Evolutionary conservation across 2,329 filamentous ascomycete species (phyloP).

Genomic region (Periconia digitata): DNA sequence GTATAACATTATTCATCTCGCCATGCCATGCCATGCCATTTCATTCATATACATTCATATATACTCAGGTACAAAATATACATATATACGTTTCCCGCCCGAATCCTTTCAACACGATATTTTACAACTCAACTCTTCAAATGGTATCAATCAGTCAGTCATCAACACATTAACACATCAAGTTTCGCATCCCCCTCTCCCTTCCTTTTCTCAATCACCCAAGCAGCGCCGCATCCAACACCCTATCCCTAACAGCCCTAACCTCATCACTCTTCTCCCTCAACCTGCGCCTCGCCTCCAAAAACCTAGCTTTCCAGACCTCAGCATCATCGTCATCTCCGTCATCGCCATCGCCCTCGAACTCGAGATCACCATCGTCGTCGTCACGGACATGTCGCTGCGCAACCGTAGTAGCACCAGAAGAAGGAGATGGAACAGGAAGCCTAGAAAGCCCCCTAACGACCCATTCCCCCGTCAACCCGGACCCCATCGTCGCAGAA

Average conservation of each 20-base stretch:
- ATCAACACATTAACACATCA: too few relatives aligned
- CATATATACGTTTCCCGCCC: too few relatives aligned
- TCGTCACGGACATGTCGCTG: conserved; percentile 10
- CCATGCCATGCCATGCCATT: too few relatives aligned
- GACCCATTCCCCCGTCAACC: conserved; percentile 45
- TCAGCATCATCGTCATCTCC: conserved; percentile 11
- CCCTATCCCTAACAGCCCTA: conserved; percentile 37
- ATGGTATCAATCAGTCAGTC: too few relatives aligned
- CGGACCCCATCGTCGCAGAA: too few relatives aligned
- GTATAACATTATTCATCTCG: too few relatives aligned
- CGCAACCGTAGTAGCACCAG: conserved; percentile 12
- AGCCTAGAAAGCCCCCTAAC: conserved; percentile 40
- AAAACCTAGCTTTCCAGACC: conserved; percentile 38
- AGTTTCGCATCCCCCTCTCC: too few relatives aligned
- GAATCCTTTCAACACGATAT: too few relatives aligned
- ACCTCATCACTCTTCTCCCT: conserved; percentile 40
- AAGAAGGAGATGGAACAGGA: conserved; percentile 3
- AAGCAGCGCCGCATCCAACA: conserved; percentile 41
- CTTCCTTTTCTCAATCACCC: not conserved
- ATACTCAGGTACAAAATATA: not conserved
- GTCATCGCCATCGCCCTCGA: conserved; percentile 8
- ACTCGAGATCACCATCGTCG: not conserved
- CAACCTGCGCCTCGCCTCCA: conserved; percentile 36
- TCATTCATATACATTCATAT: not conserved
- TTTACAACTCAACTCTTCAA: too few relatives aligned